These are phyloP conservation scores for Eucalyptus pumila DNA, from an alignment of 345 rosid species.

Conservation along the genomic window DNA sequence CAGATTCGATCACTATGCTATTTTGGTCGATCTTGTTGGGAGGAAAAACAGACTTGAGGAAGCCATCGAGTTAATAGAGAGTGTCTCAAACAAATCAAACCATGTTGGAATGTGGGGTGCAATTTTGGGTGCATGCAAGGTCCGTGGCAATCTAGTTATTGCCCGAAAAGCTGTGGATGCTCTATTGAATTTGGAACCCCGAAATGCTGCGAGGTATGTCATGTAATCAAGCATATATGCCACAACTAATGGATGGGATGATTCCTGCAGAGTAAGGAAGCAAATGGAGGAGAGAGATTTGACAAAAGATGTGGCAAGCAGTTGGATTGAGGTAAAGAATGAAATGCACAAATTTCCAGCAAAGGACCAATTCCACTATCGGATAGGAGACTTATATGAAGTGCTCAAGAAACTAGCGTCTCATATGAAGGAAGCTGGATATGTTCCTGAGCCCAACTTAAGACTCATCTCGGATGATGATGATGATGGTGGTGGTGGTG, in stretches of 20 bases:
- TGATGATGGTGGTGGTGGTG: not conserved
- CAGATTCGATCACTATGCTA: conserved; percentile 16
- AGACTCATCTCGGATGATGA: not conserved
- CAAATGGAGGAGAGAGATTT: conserved; percentile 12
- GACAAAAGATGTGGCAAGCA: conserved; percentile 17
- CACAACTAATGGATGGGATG: conserved; percentile 19
- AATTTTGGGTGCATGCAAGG: conserved; percentile 23
- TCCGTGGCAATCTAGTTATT: conserved; percentile 12
- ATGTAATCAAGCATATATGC: conserved; percentile 25
- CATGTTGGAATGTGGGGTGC: conserved; percentile 38
- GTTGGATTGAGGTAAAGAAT: conserved; percentile 32
- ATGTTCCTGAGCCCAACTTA: not conserved
- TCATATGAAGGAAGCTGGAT: conserved; percentile 21
- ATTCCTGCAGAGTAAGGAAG: conserved; percentile 14
- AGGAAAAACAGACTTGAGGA: conserved; percentile 30
- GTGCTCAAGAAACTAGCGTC: not conserved
- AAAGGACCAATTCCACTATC: conserved; percentile 9
- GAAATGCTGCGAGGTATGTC: conserved; percentile 21
- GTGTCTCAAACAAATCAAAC: not conserved
- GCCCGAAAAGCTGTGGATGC: conserved; percentile 25
- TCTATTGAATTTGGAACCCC: conserved; percentile 16
- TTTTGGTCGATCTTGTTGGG: conserved; percentile 24
- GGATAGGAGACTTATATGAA: conserved; percentile 4
- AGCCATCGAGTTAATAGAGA: conserved; percentile 14
- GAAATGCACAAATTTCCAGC: conserved; percentile 17